Evolutionary conservation across 108 stramenopile species (phyloP), one percentile per base, ranked within the genome.

Genomic region (Nitzschia inconspicua): DNA sequence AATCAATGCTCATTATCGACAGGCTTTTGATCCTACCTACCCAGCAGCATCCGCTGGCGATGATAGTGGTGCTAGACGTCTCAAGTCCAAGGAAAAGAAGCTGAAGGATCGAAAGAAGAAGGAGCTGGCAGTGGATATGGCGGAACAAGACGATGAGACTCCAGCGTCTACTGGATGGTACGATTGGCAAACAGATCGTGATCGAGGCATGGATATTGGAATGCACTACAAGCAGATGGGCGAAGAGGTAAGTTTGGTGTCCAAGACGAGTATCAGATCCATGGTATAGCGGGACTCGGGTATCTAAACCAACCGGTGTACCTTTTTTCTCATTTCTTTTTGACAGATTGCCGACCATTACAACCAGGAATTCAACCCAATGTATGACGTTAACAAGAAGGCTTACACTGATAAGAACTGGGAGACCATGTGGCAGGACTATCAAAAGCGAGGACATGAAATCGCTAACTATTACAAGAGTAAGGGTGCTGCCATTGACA

Each of bases 141-240:
- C 36, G 36, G 13, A 8, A 13, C 8, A 37, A 13, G 48, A 26
- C 24, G 23, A 50, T 5, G 25, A 9, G 4, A 5, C 20, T 27
- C 23, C 56, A 36, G 28, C 50, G 5, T 14, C 50, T 7, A 5
- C 23, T 34, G 20, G 24, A 11, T 13, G 14, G 8, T 60, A 47
- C 30, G 44, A 44, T 60, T 60, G 59, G 59, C 44, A 22, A 29
- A 16, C 59, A 4, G 59, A 60, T 47, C 46, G 59, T 47, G 44
- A 46, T 8, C 44, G 43, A 23, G 59, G 59, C 16, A 60, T 31
- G 13, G 59, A 43, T 26, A 44, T 60, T 31, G 59, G 27, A 47
- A 3, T 47, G 31, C 19, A 60, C 31, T 60, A 43, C 1, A 44
- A 46, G 44, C 16, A 26, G 19, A 22, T 60, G 43, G 59, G 59